Evolutionary conservation across 2,329 filamentous ascomycete genomes (phyloP).

Genomic region (Orbilia blumenaviensis): DNA sequence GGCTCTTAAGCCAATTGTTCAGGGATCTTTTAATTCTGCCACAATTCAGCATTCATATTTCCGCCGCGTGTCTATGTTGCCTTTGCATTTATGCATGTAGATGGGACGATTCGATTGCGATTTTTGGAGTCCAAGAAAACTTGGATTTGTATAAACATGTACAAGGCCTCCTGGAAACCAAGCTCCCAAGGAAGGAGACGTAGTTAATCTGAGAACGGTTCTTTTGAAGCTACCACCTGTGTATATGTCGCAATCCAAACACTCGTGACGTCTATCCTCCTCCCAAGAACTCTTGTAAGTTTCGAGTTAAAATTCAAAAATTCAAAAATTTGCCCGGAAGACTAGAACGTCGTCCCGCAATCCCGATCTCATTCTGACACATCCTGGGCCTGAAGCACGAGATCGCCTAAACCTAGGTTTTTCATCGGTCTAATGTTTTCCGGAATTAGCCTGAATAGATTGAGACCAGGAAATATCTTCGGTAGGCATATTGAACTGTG

Average conservation of each 20-base stretch:
- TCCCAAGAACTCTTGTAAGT: slow-evolving; percentile 42
- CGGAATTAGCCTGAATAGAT: slow-evolving; percentile 40
- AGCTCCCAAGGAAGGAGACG: background rate
- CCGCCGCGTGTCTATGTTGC: background rate
- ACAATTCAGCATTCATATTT: background rate
- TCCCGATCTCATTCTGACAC: slow-evolving; percentile 30
- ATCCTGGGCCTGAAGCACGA: slow-evolving; percentile 13
- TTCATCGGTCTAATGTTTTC: background rate
- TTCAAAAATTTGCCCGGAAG: slow-evolving; percentile 9
- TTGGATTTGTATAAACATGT: background rate
- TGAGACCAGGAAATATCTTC: slow-evolving; percentile 2
- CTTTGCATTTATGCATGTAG: slow-evolving; percentile 4
- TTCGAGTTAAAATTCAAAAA: slow-evolving; percentile 23
- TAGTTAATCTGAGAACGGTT: background rate
- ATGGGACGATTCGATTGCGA: background rate
- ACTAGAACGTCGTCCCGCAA: slow-evolving; percentile 48
- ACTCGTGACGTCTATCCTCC: slow-evolving; percentile 19
- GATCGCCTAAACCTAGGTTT: slow-evolving; percentile 24
- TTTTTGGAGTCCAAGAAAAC: background rate
- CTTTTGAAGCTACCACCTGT: background rate
- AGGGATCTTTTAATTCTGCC: slow-evolving; percentile 11
- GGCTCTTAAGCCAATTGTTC: background rate
- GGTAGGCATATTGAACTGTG: background rate
- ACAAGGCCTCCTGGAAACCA: background rate
- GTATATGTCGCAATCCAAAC: background rate